Evolutionary conservation across 1,284 basidiomycete species (phyloP), one percentile per base, ranked within the genome.

Genomic region (Limonomyces culmigenus): DNA sequence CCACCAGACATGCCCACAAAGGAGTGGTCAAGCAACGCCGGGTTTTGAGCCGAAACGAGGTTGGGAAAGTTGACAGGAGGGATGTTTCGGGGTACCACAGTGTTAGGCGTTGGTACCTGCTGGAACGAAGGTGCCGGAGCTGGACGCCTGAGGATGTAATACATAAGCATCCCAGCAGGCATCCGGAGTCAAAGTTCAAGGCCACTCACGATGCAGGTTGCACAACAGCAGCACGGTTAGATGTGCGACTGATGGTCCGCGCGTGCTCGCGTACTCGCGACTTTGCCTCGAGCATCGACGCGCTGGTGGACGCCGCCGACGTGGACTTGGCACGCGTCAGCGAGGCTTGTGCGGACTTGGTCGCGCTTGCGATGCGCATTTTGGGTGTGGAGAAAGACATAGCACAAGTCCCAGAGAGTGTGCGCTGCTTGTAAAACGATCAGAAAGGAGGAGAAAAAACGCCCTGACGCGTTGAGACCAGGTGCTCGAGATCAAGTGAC

Each of bases 1-100:
- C 93, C 93, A 21, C 93, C 93, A 14, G 88, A 87, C 60, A 93
- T 74, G 41, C 93, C 93, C 39, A 97, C 72, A 50, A 98, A 96
- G 2, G 77, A 74, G 42, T 75, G 67, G 49, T 86, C 80, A 38
- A 84, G 56, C 33, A 65, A 63, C 12, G 61, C 56, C n/a, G 43
- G 61, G 62, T 2, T 65, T 60, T 30, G 58, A 53, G 1, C n/a
- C n/a, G n/a, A n/a, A n/a, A n/a, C n/a, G n/a, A n/a, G n/a, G 10
- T 27, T 27, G n/a, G 25, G 25, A 8, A 65, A 60, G 1, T 67
- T 66, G 34, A 63, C 57, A 20, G 57, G 52, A 23, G 58, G 53
- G 5, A 64, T 49, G 35, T 59, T 51, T 38, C 60, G 54, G n/a
- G 55, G 51, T 35, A 66, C 51, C 43, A 65, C 67, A 40, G 62